These are phyloP conservation scores for Albugo laibachii DNA, from an alignment of 352 stramenopile genomes.

Conservation along the genomic window DNA sequence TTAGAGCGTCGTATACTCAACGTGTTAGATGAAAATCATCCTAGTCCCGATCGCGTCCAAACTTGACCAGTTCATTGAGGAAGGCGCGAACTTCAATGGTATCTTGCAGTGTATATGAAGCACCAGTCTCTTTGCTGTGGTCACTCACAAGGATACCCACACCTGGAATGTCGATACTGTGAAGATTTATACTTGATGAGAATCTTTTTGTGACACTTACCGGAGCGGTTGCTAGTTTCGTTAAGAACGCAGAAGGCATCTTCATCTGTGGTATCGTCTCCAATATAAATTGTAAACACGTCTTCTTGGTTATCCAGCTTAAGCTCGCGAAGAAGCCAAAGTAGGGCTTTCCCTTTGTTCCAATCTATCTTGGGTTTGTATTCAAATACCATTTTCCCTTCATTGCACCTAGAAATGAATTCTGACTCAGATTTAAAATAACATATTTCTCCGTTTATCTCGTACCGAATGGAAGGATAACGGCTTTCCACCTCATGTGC, in stretches of 20 bases:
- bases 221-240: slow-evolving; percentile 22
- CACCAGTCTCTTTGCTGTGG: slow-evolving; percentile 36
- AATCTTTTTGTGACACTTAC: slow-evolving; percentile 25
- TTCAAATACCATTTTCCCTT: slow-evolving; percentile 81
- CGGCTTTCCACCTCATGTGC: no score
- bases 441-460: neutral
- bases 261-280: slow-evolving; percentile 81
- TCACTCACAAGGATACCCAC: slow-evolving; percentile 75
- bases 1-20: no score
- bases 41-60: neutral
- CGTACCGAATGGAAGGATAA: neutral
- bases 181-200: slow-evolving; percentile 22
- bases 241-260: slow-evolving; percentile 65
- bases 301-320: slow-evolving; percentile 44
- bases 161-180: slow-evolving; percentile 18
- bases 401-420: slow-evolving; percentile 23
- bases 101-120: slow-evolving; percentile 59
- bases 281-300: slow-evolving; percentile 85
- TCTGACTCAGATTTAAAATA: neutral
- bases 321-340: slow-evolving; percentile 68
- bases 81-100: slow-evolving; percentile 55
- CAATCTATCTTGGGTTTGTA: slow-evolving; percentile 83
- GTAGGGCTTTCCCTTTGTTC: slow-evolving; percentile 82
- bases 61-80: slow-evolving; percentile 39
- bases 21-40: no score